Conservation (phyloP, 352 stramenopile genomes). For the Phytophthora vignae region DNA sequence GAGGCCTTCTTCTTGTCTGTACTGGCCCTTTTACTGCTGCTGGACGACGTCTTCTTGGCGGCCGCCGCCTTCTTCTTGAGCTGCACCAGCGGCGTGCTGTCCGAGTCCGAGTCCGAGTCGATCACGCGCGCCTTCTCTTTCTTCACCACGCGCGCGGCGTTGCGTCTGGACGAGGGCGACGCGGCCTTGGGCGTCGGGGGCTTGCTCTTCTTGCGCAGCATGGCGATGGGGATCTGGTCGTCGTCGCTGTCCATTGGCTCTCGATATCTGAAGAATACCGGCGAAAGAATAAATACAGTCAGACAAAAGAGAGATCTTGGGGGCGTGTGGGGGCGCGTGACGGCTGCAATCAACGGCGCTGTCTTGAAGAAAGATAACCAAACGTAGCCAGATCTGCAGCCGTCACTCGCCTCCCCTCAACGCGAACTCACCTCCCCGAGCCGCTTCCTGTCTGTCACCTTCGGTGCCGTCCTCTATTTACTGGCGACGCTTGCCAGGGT, state of each 20-base stretch:
- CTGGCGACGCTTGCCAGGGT: constrained; percentile 1
- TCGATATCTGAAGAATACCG: background rate
- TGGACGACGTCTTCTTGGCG: constrained; percentile 49
- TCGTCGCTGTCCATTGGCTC: constrained; percentile 74
- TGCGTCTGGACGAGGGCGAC: constrained; percentile 14
- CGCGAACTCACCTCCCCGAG: constrained; percentile 28
- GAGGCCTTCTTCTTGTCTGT: constrained; percentile 35
- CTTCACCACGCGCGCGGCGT: constrained; percentile 35
- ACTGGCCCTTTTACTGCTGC: constrained; percentile 20
- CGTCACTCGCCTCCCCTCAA: constrained; percentile 13
- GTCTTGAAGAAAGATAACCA: background rate
- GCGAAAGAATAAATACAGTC: background rate
- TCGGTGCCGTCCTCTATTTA: background rate
- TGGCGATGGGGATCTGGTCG: constrained; percentile 75
- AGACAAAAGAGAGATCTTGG: background rate
- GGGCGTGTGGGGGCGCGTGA: background rate
- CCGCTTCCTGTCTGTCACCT: constrained; percentile 10
- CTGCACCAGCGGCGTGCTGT: constrained; percentile 81
- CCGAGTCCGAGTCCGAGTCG: constrained; percentile 76
- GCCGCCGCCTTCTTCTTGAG: constrained; percentile 77
- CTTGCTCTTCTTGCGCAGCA: constrained; percentile 71
- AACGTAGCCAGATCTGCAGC: background rate
- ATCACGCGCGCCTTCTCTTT: constrained; percentile 37
- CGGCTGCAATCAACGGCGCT: background rate
- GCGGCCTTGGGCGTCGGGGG: constrained; percentile 28